Conservation (phyloP, 345 rosid species). For the Eucalyptus curtisii region DNA sequence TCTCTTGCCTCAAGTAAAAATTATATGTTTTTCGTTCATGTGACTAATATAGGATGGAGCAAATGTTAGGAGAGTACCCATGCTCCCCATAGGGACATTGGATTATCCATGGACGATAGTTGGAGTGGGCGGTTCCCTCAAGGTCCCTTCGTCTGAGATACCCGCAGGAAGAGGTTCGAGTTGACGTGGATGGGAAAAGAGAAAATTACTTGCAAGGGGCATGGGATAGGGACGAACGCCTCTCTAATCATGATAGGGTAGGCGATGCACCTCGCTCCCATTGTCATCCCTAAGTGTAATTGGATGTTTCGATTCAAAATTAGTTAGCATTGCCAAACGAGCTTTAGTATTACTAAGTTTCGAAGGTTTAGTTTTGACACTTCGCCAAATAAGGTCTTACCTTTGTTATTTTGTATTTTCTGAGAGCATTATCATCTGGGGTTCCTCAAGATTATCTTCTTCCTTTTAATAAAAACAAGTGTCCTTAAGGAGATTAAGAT, state of each 20-base stretch:
- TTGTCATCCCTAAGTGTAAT: not conserved
- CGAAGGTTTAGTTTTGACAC: not conserved
- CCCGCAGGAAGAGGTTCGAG: not conserved
- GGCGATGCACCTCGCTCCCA: not conserved
- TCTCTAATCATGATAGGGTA: not conserved
- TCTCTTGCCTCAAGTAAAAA: not conserved
- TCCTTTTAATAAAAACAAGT: not conserved
- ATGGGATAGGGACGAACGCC: not conserved
- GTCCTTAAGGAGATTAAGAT: not conserved
- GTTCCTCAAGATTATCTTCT: not conserved
- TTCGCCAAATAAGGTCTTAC: not conserved
- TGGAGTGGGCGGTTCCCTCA: not conserved
- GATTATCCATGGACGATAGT: not conserved
- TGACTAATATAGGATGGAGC: not conserved
- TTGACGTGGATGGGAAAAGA: not conserved
- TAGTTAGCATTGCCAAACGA: not conserved
- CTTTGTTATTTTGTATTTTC: not conserved
- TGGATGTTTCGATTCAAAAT: not conserved
- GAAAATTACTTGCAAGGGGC: not conserved
- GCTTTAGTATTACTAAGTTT: not conserved
- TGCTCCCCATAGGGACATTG: not conserved
- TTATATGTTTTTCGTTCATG: not conserved
- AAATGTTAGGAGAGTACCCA: not conserved
- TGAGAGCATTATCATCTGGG: not conserved
- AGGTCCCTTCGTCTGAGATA: not conserved